phyloP scores from a whole-genome alignment of 2,329 filamentous ascomycete genomes.

The Paecilomyces variotii region DNA sequence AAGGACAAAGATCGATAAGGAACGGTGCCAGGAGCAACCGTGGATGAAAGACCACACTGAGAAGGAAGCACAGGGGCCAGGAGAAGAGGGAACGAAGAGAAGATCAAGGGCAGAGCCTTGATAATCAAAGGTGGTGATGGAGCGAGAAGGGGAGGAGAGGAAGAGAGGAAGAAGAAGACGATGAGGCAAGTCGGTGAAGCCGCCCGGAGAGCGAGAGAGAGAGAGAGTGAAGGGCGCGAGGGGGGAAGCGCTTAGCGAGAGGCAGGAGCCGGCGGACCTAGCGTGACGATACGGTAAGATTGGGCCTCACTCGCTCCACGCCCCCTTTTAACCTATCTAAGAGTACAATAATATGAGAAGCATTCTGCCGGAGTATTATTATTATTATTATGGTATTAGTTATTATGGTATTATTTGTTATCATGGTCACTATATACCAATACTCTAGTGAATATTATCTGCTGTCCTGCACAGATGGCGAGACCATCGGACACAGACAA shows the following conservation, averaged over 20 bases:
- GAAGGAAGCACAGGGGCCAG: slow-evolving; percentile 1
- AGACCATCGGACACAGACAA: background rate
- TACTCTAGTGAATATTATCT: too few relatives aligned
- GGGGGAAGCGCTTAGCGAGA: slow-evolving; percentile 1
- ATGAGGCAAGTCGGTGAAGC: slow-evolving; percentile 3
- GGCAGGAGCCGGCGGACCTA: background rate
- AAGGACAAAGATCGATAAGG: background rate
- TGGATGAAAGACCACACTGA: background rate
- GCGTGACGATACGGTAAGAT: background rate
- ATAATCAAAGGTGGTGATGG: slow-evolving; percentile 7
- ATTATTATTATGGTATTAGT: too few relatives aligned
- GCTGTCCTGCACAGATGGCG: background rate
- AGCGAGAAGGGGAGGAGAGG: slow-evolving; percentile 10
- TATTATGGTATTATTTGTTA: background rate
- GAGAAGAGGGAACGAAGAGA: slow-evolving; percentile 1
- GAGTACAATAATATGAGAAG: background rate
- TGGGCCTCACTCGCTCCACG: background rate
- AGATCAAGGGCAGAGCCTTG: slow-evolving; percentile 19
- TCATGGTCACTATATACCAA: background rate
- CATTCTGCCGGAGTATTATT: too few relatives aligned
- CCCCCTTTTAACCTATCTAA: background rate
- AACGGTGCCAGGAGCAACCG: background rate
- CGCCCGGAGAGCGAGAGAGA: slow-evolving; percentile 18
- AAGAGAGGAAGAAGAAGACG: slow-evolving; percentile 7
- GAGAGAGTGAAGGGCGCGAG: slow-evolving; percentile 6